These are phyloP conservation scores for Ceriops decandra DNA, from an alignment of 345 rosid species.

Conservation along the genomic window DNA sequence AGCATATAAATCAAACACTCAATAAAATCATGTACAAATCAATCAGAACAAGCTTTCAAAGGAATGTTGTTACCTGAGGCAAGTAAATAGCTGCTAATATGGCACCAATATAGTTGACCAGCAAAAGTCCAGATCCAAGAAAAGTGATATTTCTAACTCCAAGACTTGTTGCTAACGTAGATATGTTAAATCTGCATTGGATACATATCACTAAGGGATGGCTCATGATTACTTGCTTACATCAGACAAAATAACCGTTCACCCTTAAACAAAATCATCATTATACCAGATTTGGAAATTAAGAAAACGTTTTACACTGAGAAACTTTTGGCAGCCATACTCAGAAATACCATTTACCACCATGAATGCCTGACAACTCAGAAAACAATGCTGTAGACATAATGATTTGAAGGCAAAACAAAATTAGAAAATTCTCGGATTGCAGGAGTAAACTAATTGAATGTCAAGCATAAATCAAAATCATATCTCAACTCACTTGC, in stretches of 20 bases:
- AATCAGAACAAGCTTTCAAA: constrained; percentile 13
- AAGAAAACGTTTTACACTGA: neutral
- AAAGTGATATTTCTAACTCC: constrained; percentile 94
- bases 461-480: neutral
- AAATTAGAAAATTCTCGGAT: neutral
- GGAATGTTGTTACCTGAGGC: constrained; percentile 65
- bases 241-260: neutral
- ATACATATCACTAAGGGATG: neutral
- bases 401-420: neutral
- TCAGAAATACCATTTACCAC: neutral
- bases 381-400: neutral
- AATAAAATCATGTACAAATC: constrained; percentile 1
- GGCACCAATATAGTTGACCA: constrained; percentile 74
- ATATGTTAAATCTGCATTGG: constrained; percentile 69
- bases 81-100: constrained; percentile 70
- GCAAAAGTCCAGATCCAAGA: constrained; percentile 80
- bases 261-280: neutral
- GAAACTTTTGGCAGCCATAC: constrained; percentile 2
- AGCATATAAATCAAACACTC: too few species aligned
- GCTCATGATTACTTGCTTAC: neutral
- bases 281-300: neutral
- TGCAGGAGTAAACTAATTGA: neutral
- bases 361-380: neutral
- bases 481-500: constrained; percentile 54
- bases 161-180: constrained; percentile 86